Evolutionary conservation across 306 rosid genomes (phyloP).

Genomic region (Fagus sylvatica): DNA sequence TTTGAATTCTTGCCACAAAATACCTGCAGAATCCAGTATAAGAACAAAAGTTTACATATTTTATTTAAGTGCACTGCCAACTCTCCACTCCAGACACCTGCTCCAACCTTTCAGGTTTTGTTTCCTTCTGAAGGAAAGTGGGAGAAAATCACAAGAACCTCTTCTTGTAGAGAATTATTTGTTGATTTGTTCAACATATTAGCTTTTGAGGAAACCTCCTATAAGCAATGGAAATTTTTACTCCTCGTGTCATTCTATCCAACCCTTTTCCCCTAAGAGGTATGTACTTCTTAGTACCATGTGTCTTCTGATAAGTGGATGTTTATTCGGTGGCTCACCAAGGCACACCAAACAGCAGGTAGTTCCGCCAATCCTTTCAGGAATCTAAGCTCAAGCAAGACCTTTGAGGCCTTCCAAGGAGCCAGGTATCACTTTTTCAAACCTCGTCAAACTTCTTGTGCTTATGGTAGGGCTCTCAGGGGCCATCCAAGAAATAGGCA

Average conservation of each 20-base stretch:
- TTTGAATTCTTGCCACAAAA: background rate
- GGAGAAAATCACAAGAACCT: background rate
- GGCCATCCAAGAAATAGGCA: background rate
- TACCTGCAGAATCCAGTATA: background rate
- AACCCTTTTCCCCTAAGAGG: background rate
- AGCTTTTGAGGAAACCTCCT: background rate
- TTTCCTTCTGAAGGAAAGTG: background rate
- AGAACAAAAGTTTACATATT: background rate
- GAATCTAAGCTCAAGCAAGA: background rate
- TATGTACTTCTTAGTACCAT: background rate
- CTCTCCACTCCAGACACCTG: background rate
- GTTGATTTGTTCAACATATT: background rate
- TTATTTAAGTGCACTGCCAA: background rate
- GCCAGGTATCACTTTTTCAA: background rate
- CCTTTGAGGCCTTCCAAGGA: background rate
- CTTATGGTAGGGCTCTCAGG: background rate
- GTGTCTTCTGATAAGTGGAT: background rate
- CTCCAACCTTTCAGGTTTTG: too few species aligned
- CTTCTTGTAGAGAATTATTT: background rate
- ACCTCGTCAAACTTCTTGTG: background rate
- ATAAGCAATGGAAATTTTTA: background rate
- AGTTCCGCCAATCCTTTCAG: background rate
- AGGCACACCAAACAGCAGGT: background rate
- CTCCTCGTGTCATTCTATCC: background rate
- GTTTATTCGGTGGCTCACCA: background rate